phyloP scores from a whole-genome alignment of 2,329 filamentous ascomycete genomes.

The Colletotrichum destructivum region DNA sequence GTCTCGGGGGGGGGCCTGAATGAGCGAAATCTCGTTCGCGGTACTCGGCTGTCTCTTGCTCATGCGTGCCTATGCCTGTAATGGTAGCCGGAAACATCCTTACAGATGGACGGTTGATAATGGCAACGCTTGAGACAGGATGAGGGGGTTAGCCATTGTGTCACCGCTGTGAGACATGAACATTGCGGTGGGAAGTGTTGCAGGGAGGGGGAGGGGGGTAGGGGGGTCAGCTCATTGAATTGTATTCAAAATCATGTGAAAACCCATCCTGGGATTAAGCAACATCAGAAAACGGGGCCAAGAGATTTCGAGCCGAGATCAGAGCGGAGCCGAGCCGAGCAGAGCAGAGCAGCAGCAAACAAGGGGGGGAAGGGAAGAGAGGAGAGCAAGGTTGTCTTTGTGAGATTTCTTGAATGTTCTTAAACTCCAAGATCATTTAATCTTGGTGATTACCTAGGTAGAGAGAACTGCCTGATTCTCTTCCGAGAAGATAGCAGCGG shows the following conservation, averaged over 20 bases:
- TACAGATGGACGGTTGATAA: too few species aligned
- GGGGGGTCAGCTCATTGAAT: neutral
- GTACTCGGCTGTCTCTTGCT: too few species aligned
- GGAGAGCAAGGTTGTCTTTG: too few species aligned
- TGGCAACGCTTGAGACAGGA: neutral
- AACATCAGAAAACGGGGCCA: conserved; percentile 1
- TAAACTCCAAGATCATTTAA: neutral
- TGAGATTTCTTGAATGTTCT: neutral
- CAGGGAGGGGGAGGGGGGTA: neutral
- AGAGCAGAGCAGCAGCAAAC: neutral
- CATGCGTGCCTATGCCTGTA: too few species aligned
- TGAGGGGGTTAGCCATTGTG: neutral
- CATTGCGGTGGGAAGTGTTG: neutral
- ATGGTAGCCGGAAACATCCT: neutral
- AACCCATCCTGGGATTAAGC: neutral
- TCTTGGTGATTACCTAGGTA: neutral
- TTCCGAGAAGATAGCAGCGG: neutral
- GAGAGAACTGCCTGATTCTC: conserved; percentile 12
- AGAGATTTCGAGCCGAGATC: neutral
- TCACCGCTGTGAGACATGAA: neutral
- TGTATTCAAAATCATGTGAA: neutral
- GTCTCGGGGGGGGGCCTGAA: too few species aligned
- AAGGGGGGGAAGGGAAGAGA: neutral
- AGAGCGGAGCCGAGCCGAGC: neutral
- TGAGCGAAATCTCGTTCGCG: too few species aligned